A percentile compares a stretch with the other conserved stretches of the same genome.
phyloP scores from a whole-genome alignment of 2,329 filamentous ascomycete species.

The Pyrenophora tritici-repentis region DNA sequence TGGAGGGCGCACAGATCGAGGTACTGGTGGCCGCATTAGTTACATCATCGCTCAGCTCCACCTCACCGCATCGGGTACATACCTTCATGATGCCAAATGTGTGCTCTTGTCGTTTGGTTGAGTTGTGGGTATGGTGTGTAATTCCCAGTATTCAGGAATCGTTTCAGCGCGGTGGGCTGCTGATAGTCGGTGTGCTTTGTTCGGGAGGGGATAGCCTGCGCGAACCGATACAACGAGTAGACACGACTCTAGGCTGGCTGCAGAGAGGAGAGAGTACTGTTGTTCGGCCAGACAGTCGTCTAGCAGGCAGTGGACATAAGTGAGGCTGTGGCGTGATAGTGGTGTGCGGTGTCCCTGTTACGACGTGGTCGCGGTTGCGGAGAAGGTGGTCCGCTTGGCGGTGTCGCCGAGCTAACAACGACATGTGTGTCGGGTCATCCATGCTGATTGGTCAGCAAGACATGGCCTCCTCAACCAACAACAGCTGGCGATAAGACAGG shows the following conservation, averaged over 20 bases:
- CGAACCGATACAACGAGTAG: slow-evolving; percentile 45
- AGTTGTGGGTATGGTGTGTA: slow-evolving; percentile 4
- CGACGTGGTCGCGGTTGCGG: slow-evolving; percentile 34
- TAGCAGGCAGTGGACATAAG: slow-evolving; percentile 46
- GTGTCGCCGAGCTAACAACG: slow-evolving; percentile 27
- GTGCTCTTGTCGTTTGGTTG: slow-evolving; percentile 1
- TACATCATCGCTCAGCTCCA: slow-evolving; percentile 31
- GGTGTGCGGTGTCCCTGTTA: slow-evolving; percentile 32
- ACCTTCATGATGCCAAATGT: slow-evolving; percentile 46
- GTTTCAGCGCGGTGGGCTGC: slow-evolving; percentile 29
- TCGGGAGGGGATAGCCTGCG: slow-evolving; percentile 40
- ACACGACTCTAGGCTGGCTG: slow-evolving; percentile 50
- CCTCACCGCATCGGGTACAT: slow-evolving; percentile 26
- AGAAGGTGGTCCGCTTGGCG: slow-evolving; percentile 29
- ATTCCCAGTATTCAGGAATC: slow-evolving; percentile 7
- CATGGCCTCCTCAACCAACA: slow-evolving; percentile 37
- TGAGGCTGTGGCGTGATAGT: slow-evolving; percentile 17
- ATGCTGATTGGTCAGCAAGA: slow-evolving; percentile 33
- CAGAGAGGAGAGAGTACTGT: slow-evolving; percentile 45
- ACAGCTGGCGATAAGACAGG: slow-evolving; percentile 24
- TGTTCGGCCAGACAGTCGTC: slow-evolving; percentile 48
- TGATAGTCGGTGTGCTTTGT: slow-evolving; percentile 36
- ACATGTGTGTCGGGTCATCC: slow-evolving; percentile 29
- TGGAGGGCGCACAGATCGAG: slow-evolving; percentile 90
- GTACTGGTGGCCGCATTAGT: slow-evolving; percentile 65